These are phyloP conservation scores for Microsporum canis DNA, from an alignment of 2,329 filamentous ascomycete genomes.

Conservation along the genomic window DNA sequence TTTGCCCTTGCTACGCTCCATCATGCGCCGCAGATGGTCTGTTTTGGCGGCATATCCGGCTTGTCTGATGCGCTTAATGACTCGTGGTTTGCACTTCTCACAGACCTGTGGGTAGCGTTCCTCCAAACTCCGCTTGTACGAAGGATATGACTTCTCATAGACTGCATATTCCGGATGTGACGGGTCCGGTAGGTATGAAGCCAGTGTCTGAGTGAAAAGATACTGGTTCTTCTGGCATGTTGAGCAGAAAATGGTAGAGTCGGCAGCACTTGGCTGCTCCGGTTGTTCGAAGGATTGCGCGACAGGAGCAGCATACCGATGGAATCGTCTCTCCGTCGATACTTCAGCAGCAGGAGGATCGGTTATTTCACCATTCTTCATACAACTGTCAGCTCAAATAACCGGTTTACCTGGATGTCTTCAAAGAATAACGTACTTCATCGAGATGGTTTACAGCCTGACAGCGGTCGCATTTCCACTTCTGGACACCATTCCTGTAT, in stretches of 20 bases:
- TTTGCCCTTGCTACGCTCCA: slow-evolving; percentile 48
- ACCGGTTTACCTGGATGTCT: slow-evolving; percentile 1
- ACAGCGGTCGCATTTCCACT: slow-evolving; percentile 4
- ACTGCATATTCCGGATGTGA: slow-evolving; percentile 57
- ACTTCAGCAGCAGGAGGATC: slow-evolving; percentile 63
- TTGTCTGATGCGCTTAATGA: slow-evolving; percentile 56
- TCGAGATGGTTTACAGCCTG: slow-evolving; percentile 85
- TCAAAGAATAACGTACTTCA: slow-evolving; percentile 47
- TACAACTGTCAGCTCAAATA: not conserved
- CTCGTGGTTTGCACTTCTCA: slow-evolving; percentile 62
- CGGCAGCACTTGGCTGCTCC: slow-evolving; percentile 22
- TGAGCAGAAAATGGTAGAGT: slow-evolving; percentile 51
- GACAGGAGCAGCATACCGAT: slow-evolving; percentile 37
- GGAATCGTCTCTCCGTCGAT: slow-evolving; percentile 34
- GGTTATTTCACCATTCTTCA: slow-evolving; percentile 71
- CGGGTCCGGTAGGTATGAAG: slow-evolving; percentile 62
- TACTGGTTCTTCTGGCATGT: slow-evolving; percentile 84
- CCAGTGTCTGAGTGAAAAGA: slow-evolving; percentile 61
- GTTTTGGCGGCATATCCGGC: slow-evolving; percentile 73
- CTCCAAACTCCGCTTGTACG: slow-evolving; percentile 63
- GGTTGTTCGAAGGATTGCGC: slow-evolving; percentile 37
- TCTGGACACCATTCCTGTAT: slow-evolving; percentile 64
- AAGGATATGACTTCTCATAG: slow-evolving; percentile 57
- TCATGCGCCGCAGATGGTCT: slow-evolving; percentile 64
- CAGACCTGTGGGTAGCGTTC: slow-evolving; percentile 83